Conservation (phyloP, 805 yeast species). For the Saccharomyces paradoxus region DNA sequence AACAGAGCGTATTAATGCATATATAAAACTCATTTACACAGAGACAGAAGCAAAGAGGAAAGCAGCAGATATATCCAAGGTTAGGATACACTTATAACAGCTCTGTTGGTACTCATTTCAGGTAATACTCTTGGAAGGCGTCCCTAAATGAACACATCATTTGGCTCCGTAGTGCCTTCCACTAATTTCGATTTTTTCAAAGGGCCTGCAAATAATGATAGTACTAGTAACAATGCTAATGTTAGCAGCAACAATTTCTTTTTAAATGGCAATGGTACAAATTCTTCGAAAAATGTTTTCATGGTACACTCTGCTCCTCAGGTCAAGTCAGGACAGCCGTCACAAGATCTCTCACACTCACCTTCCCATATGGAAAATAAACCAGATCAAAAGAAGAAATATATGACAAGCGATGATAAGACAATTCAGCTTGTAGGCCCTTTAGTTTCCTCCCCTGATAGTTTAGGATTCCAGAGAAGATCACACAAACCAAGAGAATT, state of each 20-base stretch:
- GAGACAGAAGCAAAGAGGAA: neutral
- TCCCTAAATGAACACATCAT: constrained; percentile 13
- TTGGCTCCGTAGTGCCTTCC: constrained; percentile 14
- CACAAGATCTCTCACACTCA: constrained; percentile 1
- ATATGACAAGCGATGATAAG: neutral
- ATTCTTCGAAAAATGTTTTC: constrained; percentile 3
- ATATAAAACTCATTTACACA: neutral
- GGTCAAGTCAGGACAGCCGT: constrained; percentile 2
- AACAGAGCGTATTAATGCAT: neutral
- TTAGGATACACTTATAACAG: neutral
- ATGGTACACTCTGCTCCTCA: neutral
- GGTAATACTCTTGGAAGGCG: neutral
- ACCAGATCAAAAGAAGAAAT: neutral
- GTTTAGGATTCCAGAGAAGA: constrained; percentile 14
- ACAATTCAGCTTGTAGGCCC: constrained; percentile 17
- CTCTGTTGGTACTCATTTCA: neutral
- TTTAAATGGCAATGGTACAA: constrained; percentile 1
- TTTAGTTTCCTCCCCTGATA: constrained; percentile 16
- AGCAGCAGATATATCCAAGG: neutral
- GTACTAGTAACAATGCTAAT: constrained; percentile 3
- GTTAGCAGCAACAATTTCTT: constrained; percentile 4
- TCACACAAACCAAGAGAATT: constrained; percentile 21
- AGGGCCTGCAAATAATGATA: constrained; percentile 4
- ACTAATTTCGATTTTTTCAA: constrained; percentile 13
- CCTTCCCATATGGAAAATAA: neutral